Evolutionary conservation across 2,329 filamentous ascomycete genomes (phyloP), one percentile per base, ranked within the genome.

Genomic region (Talaromyces sp.): DNA sequence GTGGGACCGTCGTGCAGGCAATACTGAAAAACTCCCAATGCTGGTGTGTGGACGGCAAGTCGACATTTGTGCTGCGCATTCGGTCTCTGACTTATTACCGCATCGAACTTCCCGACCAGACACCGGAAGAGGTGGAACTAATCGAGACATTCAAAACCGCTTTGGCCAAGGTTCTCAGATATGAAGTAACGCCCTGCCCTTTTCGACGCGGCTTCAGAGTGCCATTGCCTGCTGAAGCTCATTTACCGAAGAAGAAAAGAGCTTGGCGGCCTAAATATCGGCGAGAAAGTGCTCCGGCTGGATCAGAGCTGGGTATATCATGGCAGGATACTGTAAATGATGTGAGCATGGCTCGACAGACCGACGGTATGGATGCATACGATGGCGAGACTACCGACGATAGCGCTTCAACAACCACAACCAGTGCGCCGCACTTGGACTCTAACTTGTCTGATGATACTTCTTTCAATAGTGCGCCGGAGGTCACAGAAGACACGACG

Each of bases 11-110:
- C 15, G 81, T 96, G 17, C 89, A 94, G 66, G 89, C 92, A 10
- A 94, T 97, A 62, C 77, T 97, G 54, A 90, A 89, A 22, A 90
- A 90, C 71, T 95, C 91, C 59, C 91, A 96, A 73, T 95, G 89
- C 69, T 97, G 92, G 92, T 95, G 89, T 70, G 88, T 97, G 33
- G 89, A 95, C 70, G 88, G 90, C 58, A 82, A 86, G 57, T 88
- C 88, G 40, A 91, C 87, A 65, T 96, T 96, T 65, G 88, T 96
- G n/a, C 77, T 97, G 60, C 88, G 92, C 63, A 90, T 95, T 63
- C 82, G 91, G 21, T 84, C 87, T 45, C 87, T 92, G 31, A 87
- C 88, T 43, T 97, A 94, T 72, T 96, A 94, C 81, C 86, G 92
- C 63, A 94, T 97, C 66, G 92, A 97, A 69, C 76, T 97, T 5